Evolutionary conservation across 108 stramenopile species (phyloP), one percentile per base, ranked within the genome.

Genomic region (Fistulifera pelliculosa): DNA sequence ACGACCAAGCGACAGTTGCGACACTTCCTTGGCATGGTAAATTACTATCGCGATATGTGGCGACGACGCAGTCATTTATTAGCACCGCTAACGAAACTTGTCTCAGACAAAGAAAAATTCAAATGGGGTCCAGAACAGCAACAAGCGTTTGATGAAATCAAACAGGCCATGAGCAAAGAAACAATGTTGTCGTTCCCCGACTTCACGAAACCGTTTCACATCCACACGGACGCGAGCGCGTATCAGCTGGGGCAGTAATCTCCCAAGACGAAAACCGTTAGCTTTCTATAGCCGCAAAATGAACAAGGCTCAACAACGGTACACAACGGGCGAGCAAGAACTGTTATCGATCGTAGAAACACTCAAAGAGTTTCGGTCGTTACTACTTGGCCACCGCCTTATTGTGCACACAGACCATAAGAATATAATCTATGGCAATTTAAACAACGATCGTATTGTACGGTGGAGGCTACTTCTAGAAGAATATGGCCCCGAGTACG

Each of bases 11-110:
- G 54, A 54, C 66, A 71, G 45, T 24, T 76, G 1, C 3, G 52
- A 11, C 45, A 40, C 2, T 73, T 78, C 22, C 25, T 73, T 14
- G 77, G 69, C 0, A 58, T 64, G 48, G 47, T 73, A 7, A 73
- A 73, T 7, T 76, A 74, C 40, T 76, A 80, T 58, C 61, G 58
- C 23, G 79, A 76, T 47, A 61, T 78, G 52, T 78, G 69, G 69
- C 27, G 31, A 23, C 44, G 55, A 35, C 38, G 73, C 15, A 59
- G 56, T 0, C 58, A 80, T 18, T 21, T 74, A 11, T 52, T 76
- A 18, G 75, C 75, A 0, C 72, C 79, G 21, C 65, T 80, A 27
- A 70, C 60, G 12, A 24, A 35, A 1, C 48, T 79, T 0, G 28
- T 48, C 11, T 40, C 58, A 14, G 57, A 55, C 0, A 55, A 65